Evolutionary conservation across 306 rosid species (phyloP), one percentile per base, ranked within the genome.

Genomic region (Corylus avellana): DNA sequence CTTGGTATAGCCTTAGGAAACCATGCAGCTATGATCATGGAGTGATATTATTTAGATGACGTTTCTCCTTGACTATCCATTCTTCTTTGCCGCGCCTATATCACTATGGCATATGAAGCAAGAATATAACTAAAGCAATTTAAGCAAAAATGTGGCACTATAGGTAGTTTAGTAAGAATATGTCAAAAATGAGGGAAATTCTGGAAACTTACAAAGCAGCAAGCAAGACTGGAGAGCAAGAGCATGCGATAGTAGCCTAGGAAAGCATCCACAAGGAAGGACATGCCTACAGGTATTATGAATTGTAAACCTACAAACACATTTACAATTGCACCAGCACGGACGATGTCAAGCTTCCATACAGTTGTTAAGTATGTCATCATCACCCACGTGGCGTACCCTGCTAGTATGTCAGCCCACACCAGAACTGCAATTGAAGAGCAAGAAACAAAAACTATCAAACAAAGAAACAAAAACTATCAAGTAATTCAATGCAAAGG

Each of bases 281-380:
- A 61, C 83, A 83, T 29, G 47, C 64, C 75, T 5, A 83, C 7
- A 8, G 80, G 77, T 64, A 83, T 10, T 56, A 83, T 79, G 10
- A 42, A 42, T 58, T n/a, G 4, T 4, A 42, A 20, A 39, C 83
- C 86, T 57, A 62, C 27, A 44, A 49, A 79, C 20, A 83, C 16
- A 71, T 78, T 83, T 32, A 78, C 72, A 68, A 83, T 78, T 59
- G 70, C 83, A 59, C 83, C 79, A 14, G 86, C 86, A 27, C 75
- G 80, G 8, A 72, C 70, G 35, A 59, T 8, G 46, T 46, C 55
- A 14, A 79, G 70, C 71, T 59, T 79, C 81, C 83, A 83, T 10
- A 70, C 86, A 29, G 70, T 71, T 2, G 81, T 79, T 17, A 83
- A 75, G 70, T 79, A 79, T 47, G n/a, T 27, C 76, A 75, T 50